Base-by-base conservation (phyloP, 768 basidiomycete species). In the Cytidiella melzeri region DNA sequence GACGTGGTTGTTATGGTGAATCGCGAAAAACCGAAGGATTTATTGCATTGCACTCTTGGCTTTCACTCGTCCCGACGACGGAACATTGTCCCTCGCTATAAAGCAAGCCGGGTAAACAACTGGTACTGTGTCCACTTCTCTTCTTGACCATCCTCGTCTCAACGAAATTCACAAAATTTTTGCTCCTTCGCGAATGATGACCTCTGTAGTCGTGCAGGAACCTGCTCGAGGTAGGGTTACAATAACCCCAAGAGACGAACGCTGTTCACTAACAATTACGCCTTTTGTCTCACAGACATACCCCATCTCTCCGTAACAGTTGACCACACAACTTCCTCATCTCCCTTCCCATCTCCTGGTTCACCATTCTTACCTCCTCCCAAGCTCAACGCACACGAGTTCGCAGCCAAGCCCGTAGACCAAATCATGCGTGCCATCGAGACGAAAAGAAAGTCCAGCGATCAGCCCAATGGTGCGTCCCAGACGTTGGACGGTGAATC, bases 321-420 rank as follows among this genome's bases (percentile, higher is more conserved):
- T 28, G 73, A 77, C 53, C 61, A 64, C 19, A 62, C 69, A 20
- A 68, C 74, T 7, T 71, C 76, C 15, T 57, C 66, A 0, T 68
- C 69, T 28, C 73, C 74, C 2, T 75, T 75, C 66, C 84, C 83
- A 0, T 83, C 81, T 0, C 85, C 85, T 2, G 79, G 79, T 0
- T 83, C 80, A 4, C 72, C 80, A 0, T 87, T 87, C 56, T 58
- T 84, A 2, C 82, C 85, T 1, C 85, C 85, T 3, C 84, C 85
- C 3, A 71, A 76, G 3, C 81, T 80, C 1, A 76, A 77, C 2
- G 71, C 77, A 25, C 83, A 86, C 70, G 84, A 87, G 58, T 85
- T 83, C 58, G 83, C 82, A 11, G 57, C 76, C 34, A 73, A 72
- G 51, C 71, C 72, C 0, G 51, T 53, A 21, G 52, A 52, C 15